These are phyloP conservation scores for Teratosphaeria zuluensis DNA, from an alignment of 2,329 filamentous ascomycete species.

Conservation along the genomic window DNA sequence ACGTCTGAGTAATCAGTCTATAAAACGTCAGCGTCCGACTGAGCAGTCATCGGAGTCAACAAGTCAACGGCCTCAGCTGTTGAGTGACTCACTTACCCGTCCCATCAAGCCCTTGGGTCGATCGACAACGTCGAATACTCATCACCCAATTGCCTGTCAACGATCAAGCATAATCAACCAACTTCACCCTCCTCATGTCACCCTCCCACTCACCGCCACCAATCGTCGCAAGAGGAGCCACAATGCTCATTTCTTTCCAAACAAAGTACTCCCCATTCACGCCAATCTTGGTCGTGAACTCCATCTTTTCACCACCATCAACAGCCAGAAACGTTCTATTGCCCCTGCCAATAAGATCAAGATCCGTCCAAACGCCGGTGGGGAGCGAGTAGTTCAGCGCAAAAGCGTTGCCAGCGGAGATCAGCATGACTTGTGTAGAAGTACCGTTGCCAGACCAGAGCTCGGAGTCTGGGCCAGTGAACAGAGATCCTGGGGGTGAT, in stretches of 20 bases:
- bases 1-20: too few relatives aligned
- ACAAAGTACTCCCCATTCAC: slow-evolving; percentile 33
- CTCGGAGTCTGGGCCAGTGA: slow-evolving; percentile 26
- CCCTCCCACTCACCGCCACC: slow-evolving; percentile 24
- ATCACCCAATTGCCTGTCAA: too few relatives aligned
- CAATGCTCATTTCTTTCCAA: slow-evolving; percentile 37
- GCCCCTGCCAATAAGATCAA: slow-evolving; percentile 26
- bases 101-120: not conserved
- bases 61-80: too few relatives aligned
- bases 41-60: too few relatives aligned
- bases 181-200: slow-evolving; percentile 8
- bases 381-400: slow-evolving; percentile 34
- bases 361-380: slow-evolving; percentile 27
- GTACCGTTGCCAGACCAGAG: slow-evolving; percentile 11
- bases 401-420: slow-evolving; percentile 31
- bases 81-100: too few relatives aligned
- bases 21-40: too few relatives aligned
- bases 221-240: slow-evolving; percentile 35
- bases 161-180: slow-evolving; percentile 11
- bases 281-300: slow-evolving; percentile 36
- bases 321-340: slow-evolving; percentile 28
- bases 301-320: slow-evolving; percentile 23
- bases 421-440: slow-evolving; percentile 26
- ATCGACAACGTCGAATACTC: too few relatives aligned
- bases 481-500: slow-evolving; percentile 35